Percentiles rank a stretch among this genome's conserved stretches.
Evolutionary conservation across 805 yeast species (phyloP).

Genomic region (Clavispora vitiphila): DNA sequence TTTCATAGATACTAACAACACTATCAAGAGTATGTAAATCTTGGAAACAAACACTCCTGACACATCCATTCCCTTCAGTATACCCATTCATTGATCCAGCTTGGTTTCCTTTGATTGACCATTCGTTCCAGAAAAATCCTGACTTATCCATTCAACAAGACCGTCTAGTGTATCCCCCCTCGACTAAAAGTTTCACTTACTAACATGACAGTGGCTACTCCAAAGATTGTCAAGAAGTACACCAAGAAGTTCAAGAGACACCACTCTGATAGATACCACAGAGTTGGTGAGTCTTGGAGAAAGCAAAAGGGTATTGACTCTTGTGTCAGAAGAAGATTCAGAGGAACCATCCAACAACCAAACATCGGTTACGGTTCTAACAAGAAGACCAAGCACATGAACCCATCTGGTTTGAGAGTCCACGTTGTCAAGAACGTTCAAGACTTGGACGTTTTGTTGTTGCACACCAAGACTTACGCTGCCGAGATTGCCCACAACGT

Average conservation of each 20-base stretch:
- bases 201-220: slow-evolving; percentile 76
- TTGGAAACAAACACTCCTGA: background rate
- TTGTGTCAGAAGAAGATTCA: slow-evolving; percentile 99
- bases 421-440: slow-evolving; percentile 87
- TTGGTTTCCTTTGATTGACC: background rate
- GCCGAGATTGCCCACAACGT: slow-evolving; percentile 99
- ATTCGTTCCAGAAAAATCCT: background rate
- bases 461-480: slow-evolving; percentile 98
- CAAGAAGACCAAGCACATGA: slow-evolving; percentile 95
- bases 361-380: slow-evolving; percentile 99
- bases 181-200: slow-evolving; percentile 9
- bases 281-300: slow-evolving; percentile 99
- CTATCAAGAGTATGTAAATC: slow-evolving; percentile 17
- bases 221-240: slow-evolving; percentile 99
- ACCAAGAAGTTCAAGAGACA: slow-evolving; percentile 99
- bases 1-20: slow-evolving; percentile 12
- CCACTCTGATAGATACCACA: slow-evolving; percentile 99
- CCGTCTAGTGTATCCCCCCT: background rate
- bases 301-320: slow-evolving; percentile 99
- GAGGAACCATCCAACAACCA: slow-evolving; percentile 99
- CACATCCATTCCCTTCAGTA: background rate
- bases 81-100: background rate
- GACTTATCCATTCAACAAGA: background rate
- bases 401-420: slow-evolving; percentile 97
- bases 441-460: slow-evolving; percentile 90